Conservation (phyloP, 2,329 filamentous ascomycete genomes). For the Fusarium austroafricanum region DNA sequence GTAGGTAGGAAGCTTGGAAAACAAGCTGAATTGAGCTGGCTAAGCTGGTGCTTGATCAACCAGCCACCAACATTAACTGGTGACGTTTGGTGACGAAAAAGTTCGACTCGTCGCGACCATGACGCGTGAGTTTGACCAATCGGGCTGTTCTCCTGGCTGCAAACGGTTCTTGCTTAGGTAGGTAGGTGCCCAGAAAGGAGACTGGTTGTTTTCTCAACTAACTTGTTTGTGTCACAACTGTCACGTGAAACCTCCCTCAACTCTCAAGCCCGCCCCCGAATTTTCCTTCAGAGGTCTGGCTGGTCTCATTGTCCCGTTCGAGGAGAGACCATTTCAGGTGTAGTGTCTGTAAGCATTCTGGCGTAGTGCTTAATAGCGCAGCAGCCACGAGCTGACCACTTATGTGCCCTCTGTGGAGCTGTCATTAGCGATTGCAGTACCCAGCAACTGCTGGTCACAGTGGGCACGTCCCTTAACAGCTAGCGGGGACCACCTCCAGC, state of each 20-base stretch:
- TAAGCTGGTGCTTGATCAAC: conserved; percentile 4
- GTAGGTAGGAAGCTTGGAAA: conserved; percentile 25
- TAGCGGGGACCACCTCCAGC: conserved; percentile 47
- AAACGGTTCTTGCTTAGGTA: conserved; percentile 22
- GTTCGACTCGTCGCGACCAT: conserved; percentile 43
- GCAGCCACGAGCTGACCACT: conserved; percentile 25
- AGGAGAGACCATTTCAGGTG: conserved; percentile 17
- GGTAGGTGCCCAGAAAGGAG: background rate
- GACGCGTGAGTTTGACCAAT: conserved; percentile 44
- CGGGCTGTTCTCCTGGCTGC: conserved; percentile 30
- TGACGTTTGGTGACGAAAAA: conserved; percentile 12
- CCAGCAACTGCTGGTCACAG: conserved; percentile 31
- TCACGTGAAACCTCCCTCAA: conserved; percentile 34
- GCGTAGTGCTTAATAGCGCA: conserved; percentile 32
- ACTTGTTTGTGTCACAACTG: background rate
- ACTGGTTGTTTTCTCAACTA: conserved; percentile 11
- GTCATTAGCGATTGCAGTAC: conserved; percentile 23
- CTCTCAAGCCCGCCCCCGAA: conserved; percentile 14
- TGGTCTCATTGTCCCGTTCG: conserved; percentile 1
- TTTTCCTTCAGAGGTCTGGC: conserved; percentile 13
- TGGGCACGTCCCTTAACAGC: conserved; percentile 40
- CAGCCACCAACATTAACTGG: conserved; percentile 22
- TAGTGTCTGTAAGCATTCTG: background rate
- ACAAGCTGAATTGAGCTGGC: conserved; percentile 3
- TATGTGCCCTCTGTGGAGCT: conserved; percentile 17